These are phyloP conservation scores for Pistacia integerrima DNA, from an alignment of 345 rosid species.

Conservation along the genomic window DNA sequence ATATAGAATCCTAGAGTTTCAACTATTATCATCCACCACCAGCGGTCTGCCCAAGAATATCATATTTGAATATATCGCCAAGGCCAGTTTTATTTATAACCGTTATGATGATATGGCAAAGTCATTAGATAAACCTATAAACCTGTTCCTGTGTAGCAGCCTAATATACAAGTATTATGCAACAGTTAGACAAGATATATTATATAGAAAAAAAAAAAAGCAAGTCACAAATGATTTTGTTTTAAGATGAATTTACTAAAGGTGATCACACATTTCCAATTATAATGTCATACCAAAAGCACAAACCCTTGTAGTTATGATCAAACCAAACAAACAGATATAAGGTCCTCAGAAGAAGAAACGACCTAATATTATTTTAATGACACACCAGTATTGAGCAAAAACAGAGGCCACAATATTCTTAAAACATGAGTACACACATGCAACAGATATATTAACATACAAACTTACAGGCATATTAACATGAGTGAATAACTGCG, in stretches of 20 bases:
- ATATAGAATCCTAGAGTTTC: slow-evolving; percentile 38
- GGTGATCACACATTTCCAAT: background rate
- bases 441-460: slow-evolving; percentile 13
- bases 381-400: background rate
- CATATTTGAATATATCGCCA: background rate
- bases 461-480: slow-evolving; percentile 39
- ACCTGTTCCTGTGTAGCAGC: background rate
- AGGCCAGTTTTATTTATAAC: background rate
- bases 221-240: background rate
- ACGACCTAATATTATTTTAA: too few relatives aligned
- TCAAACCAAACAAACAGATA: background rate
- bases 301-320: background rate
- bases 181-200: background rate
- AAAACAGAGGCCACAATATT: background rate
- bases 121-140: background rate
- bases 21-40: slow-evolving; percentile 28
- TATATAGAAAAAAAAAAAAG: background rate
- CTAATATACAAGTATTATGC: background rate
- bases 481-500: slow-evolving; percentile 27
- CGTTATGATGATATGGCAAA: background rate
- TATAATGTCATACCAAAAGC: background rate
- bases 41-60: slow-evolving; percentile 23
- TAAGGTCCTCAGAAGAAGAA: too few relatives aligned
- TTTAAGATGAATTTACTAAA: background rate
- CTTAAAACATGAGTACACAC: background rate